Evolutionary conservation across 2,329 filamentous ascomycete species (phyloP).

Genomic region (Aureobasidium sp.): DNA sequence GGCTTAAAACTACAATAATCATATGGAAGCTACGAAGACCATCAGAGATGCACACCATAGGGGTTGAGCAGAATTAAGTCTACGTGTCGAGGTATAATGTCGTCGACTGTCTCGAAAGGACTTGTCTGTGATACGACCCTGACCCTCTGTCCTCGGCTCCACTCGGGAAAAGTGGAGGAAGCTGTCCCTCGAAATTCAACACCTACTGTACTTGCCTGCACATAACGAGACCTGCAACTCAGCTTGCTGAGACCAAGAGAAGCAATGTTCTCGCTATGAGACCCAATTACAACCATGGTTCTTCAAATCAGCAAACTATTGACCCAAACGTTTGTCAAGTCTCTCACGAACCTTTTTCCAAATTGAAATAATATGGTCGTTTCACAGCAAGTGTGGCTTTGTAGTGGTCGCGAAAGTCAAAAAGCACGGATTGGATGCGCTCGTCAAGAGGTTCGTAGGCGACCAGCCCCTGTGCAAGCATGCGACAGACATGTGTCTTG

Average conservation of each 20-base stretch:
- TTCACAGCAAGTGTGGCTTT: background rate
- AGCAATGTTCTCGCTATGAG: no score
- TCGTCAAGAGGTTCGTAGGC: background rate
- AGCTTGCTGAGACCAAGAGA: no score
- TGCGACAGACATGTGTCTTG: background rate
- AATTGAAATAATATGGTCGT: background rate
- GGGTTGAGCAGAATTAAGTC: no score
- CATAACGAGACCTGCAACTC: background rate
- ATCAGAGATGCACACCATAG: background rate
- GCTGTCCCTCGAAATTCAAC: background rate
- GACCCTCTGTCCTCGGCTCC: background rate
- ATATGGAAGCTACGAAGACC: background rate
- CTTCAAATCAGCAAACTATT: background rate
- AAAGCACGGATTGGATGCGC: background rate
- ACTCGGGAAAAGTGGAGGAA: background rate
- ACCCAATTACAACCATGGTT: no score
- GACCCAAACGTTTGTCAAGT: background rate
- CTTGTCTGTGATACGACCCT: background rate
- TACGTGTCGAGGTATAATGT: background rate
- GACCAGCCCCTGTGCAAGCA: background rate
- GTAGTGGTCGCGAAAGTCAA: background rate
- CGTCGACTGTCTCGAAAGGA: background rate
- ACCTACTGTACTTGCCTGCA: background rate
- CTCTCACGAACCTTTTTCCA: background rate
- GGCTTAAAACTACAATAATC: accelerated